phyloP scores from a whole-genome alignment of 441 rosid species.

The Manihot esculenta region DNA sequence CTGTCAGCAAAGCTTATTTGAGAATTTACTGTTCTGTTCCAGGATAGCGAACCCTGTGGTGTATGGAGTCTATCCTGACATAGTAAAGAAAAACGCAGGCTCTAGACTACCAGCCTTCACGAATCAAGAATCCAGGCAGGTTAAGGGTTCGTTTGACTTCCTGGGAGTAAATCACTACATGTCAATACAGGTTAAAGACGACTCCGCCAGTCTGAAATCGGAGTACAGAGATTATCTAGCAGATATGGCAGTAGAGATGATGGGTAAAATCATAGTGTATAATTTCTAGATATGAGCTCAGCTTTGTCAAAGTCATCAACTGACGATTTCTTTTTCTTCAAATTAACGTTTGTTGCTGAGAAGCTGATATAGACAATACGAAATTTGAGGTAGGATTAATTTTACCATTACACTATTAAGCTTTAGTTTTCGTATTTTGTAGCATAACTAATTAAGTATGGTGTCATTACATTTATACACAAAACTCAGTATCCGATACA shows the following conservation, averaged over 20 bases:
- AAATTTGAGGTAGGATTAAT: conserved; percentile 24
- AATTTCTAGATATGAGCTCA: background rate
- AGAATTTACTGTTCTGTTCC: conserved; percentile 1
- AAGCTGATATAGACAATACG: background rate
- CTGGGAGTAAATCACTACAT: conserved; percentile 57
- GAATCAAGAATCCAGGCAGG: conserved; percentile 39
- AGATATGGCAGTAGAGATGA: conserved; percentile 37
- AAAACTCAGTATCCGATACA: conserved; percentile 33
- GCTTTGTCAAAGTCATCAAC: background rate
- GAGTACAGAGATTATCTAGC: conserved; percentile 37
- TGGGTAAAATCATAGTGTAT: conserved; percentile 37
- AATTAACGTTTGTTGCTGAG: background rate
- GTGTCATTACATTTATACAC: too few species aligned
- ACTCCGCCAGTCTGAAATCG: conserved; percentile 20
- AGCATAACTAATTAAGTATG: too few species aligned
- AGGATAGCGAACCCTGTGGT: conserved; percentile 60
- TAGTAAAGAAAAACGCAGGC: conserved; percentile 57
- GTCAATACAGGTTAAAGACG: conserved; percentile 29
- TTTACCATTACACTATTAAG: too few species aligned
- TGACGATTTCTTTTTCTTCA: background rate
- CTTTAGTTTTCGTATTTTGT: too few species aligned
- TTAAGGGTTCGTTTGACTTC: conserved; percentile 64
- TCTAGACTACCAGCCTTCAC: conserved; percentile 61
- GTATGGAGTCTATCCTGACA: conserved; percentile 65
- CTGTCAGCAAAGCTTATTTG: too few species aligned